Evolutionary conservation across 2,329 filamentous ascomycete genomes (phyloP), one percentile per base, ranked within the genome.

Genomic region (Microdochium trichocladiopsis): DNA sequence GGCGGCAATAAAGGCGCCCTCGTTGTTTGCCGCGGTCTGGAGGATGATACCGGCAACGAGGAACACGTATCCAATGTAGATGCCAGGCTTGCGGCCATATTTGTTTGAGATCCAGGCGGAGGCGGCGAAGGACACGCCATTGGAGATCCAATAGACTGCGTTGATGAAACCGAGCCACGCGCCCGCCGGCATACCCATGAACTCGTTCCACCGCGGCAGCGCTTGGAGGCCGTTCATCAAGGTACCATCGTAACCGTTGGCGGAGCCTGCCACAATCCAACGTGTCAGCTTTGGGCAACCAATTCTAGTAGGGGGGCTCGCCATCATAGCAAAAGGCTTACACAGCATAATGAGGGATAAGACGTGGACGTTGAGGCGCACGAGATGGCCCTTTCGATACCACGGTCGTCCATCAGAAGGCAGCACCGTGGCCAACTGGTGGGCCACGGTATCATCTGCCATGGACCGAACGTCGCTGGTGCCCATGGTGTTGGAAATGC

Each of bases 61-160:
- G 50, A 71, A 65, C 14, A 58, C n/a, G 48, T 66, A 67, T 4
- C 66, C 68, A 1, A 65, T 25, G 49, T 60, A 66, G 9, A 70
- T 54, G 3, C 60, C 61, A 3, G 55, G 52, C 43, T 66, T 68
- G 14, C 67, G 67, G 2, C 69, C 69, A 31, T 61, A 67, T 14
- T 58, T 63, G 54, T 69, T 69, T n/a, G 64, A 58, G 18, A n/a
- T n/a, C 56, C 59, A 66, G 1, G 65, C 62, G 22, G 62, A 65
- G 0, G 57, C 25, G 1, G 64, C 60, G 37, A 60, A 66, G 2
- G 58, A 60, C 11, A 68, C 50, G 28, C 60, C 61, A 47, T 56
- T 56, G 25, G 66, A 62, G 3, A 66, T 53, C 45, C 61, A 67
- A 49, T 61, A 60, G 25, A 66, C 60, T 1, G 59, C 61, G 45